Base-by-base conservation (phyloP, 129 eudicot genomes). In the Flaveria brownii region DNA sequence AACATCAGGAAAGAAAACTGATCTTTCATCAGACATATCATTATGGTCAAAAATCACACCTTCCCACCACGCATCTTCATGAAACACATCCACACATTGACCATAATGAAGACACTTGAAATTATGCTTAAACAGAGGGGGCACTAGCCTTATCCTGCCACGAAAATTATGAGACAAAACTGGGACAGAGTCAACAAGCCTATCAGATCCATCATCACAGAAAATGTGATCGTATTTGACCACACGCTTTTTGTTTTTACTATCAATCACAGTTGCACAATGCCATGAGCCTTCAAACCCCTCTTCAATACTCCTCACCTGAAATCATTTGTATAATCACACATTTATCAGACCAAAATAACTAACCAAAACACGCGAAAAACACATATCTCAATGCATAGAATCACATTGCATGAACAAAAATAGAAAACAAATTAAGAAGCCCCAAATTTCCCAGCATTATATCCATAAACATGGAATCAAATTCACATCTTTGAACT, bases 41-140 rank as follows among this genome's bases (percentile, higher is more conserved):
- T 87, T 81, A 70, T 80, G 78, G 83, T 89, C 97, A 63, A 90
- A 80, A 54, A 93, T 51, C 51, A 93, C 96, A 76, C 98, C 98
- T 85, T 93, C 98, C 98, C 98, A 93, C 98, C 98, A 93, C 1
- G 98, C 98, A 73, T 87, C 96, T 13, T 76, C 46, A 25, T 83
- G 78, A 73, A 83, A 85, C 60, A 84, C 83, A 82, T 93, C 98
- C 43, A 93, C 97, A 78, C 97, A 90, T 33, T 82, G 88, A 64
- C 98, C 96, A 85, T 89, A 92, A 51, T 70, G 86, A 8, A 87
- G 86, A 52, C 67, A 64, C 60, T 76, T 78, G 5, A n/a, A 10
- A 64, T 57, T 77, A 39, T 43, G 20, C 11, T 68, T 70, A 26
- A 49, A 45, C 25, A 51, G 52, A 36, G 91, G 89, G 1, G 88